phyloP scores from a whole-genome alignment of 1,284 basidiomycete species.

The Entoloma clypeatum region DNA sequence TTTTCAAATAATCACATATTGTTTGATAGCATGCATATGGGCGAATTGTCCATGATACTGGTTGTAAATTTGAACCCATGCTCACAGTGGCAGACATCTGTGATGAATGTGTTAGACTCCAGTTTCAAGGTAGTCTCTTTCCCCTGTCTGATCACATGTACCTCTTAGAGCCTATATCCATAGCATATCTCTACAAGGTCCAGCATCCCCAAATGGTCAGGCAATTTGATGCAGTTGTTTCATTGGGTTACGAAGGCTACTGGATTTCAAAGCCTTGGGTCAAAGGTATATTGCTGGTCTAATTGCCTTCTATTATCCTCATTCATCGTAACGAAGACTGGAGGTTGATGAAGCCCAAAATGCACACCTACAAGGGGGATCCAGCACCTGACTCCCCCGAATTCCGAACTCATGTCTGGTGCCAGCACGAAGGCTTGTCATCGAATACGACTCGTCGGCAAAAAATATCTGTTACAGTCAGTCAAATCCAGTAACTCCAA shows the following conservation, averaged over 20 bases:
- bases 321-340: constrained; percentile 50
- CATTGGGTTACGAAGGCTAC: constrained; percentile 44
- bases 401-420: constrained; percentile 57
- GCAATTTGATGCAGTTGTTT: constrained; percentile 50
- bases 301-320: constrained; percentile 1
- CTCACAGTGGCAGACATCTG: constrained; percentile 56
- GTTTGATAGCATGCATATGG: constrained; percentile 49
- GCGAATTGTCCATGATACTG: constrained; percentile 42
- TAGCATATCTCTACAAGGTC: constrained; percentile 65
- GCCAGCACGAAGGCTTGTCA: constrained; percentile 62
- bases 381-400: constrained; percentile 58
- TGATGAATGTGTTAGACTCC: constrained; percentile 48
- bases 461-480: constrained; percentile 57
- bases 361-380: constrained; percentile 62
- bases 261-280: constrained; percentile 80
- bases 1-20: neutral
- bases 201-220: constrained; percentile 58
- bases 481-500: constrained; percentile 9
- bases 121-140: constrained; percentile 52
- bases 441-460: constrained; percentile 51
- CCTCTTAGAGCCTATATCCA: constrained; percentile 4
- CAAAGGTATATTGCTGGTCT: constrained; percentile 46
- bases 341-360: constrained; percentile 64
- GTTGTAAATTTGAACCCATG: constrained; percentile 45
- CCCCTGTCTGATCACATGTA: neutral